Evolutionary conservation across 768 basidiomycete genomes (phyloP), one percentile per base, ranked within the genome.

Genomic region (Lactarius hengduanensis): DNA sequence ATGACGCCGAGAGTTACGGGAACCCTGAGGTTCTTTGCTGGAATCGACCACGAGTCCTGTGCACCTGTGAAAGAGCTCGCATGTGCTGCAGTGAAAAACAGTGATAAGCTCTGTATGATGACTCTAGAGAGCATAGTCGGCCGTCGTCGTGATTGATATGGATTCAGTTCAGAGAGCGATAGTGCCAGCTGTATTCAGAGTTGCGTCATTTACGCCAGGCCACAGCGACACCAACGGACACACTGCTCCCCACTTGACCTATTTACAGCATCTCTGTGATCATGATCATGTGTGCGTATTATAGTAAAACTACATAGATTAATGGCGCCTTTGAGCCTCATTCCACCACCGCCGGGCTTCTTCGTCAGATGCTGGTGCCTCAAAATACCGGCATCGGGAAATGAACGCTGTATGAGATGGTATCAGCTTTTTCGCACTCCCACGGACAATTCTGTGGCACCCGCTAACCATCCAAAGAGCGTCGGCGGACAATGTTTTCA

Each of bases 311-410:
- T 64, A 59, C 15, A 34, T 54, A 47, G 26, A 56, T 55, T 64
- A 70, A 40, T 53, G 69, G 53, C 65, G 57, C 18, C 43, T 53
- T 20, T 70, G 73, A 32, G 76, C 80, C 63, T 74, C 71, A 43
- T 86, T 80, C 87, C 86, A 88, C 77, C 84, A 80, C 72, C 79
- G 78, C 47, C 80, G 81, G 6, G 82, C 81, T 67, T 90, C 87
- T 45, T 70, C 76, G 72, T 90, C 87, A 18, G 82, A 79, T 63
- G 74, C 53, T 60, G 91, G 87, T 8, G 90, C 90, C 59, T 81
- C 78, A 75, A 92, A 94, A 74, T 89, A 92, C 73, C 83, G 85
- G 78, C 92, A 94, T 59, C 91, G 87, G 55, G 89, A 83, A 65
- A 82, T 82, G 74, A 94, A 94, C 38, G 89, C 92, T 94, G 75